Base-by-base conservation (phyloP, 495 filamentous ascomycete genomes). In the Thermochaetoides thermophila region DNA sequence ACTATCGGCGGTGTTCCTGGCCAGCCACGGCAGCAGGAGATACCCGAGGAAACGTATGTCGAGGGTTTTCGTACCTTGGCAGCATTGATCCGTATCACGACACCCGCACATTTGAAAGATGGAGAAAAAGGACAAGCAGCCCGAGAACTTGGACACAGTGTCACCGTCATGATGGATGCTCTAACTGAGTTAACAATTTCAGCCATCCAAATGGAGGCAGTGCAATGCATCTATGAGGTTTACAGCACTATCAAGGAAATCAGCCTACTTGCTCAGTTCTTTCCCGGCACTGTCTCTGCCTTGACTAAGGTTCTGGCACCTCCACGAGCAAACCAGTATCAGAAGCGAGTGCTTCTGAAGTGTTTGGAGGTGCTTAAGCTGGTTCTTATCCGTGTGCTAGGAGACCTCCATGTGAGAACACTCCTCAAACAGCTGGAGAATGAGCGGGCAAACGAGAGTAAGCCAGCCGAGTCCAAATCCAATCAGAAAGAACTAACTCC, bases 281-380 rank as follows among this genome's bases (percentile, higher is more conserved):
- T 95, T 44, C 89, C 89, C 6, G 82, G 91, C 6, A 84, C 84
- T 3, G 74, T 94, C 1, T 94, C 87, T 6, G 68, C 74, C 5
- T 50, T 99, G 29, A 78, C 76, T 8, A 85, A 76, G 52, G 60
- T 79, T 11, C 55, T 96, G 20, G 76, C 75, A 17, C 73, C 78
- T 0, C 75, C 71, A 1, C 72, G 69, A 5, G 69, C 73, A 34
- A 59, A 61, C 36, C 77, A 76, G 36, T 64, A 71, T 12, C 71
- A 76, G 31, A 76, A 68, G 38, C 71, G 60, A 39, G 62, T 87
- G 1, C 57, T 95, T 6, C 57, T 73, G 4, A 50, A 45, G 15
- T 74, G 71, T 15, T 52, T 96, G 11, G 56, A 66, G 4, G 55
- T 73, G 0, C 54, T 95, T 11, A 61, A 61, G 4, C 40, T 60